Conservation (phyloP, 176 grass and related monocot species). For the Ensete ventricosum region DNA sequence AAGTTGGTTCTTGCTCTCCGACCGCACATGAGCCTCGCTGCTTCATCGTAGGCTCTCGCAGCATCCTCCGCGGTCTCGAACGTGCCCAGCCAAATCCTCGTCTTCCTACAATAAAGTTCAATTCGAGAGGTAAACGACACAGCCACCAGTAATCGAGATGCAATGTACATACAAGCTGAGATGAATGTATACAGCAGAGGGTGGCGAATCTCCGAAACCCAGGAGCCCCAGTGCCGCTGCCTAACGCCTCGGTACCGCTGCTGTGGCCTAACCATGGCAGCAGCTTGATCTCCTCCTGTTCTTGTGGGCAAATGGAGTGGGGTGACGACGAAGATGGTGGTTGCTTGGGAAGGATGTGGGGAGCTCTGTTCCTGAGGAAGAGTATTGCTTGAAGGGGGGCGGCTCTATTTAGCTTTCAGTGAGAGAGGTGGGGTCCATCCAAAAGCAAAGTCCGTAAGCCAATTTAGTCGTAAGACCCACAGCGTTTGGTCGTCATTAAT, state of each 20-base stretch:
- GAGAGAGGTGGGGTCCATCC: not conserved
- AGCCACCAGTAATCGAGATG: too few relatives aligned
- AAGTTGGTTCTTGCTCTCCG: slow-evolving; percentile 7
- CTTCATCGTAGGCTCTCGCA: slow-evolving; percentile 19
- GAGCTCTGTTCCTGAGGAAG: not conserved
- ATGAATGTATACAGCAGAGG: not conserved
- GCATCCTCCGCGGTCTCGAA: slow-evolving; percentile 21
- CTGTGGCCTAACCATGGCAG: slow-evolving; percentile 1
- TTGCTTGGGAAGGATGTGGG: not conserved
- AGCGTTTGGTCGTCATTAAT: not conserved
- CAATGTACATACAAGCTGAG: too few relatives aligned
- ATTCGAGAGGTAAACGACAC: not conserved
- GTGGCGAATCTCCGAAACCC: slow-evolving; percentile 11
- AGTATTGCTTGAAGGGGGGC: not conserved
- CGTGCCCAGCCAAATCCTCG: slow-evolving; percentile 20
- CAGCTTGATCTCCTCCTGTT: not conserved
- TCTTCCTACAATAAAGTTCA: slow-evolving; percentile 6
- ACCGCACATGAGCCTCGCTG: slow-evolving; percentile 16
- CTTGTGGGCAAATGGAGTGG: not conserved
- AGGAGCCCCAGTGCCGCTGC: slow-evolving; percentile 14
- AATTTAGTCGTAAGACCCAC: not conserved
- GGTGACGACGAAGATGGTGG: too few relatives aligned
- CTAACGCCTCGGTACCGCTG: slow-evolving; percentile 11
- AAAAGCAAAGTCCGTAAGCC: too few relatives aligned
- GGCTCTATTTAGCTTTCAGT: not conserved